phyloP scores from a whole-genome alignment of 169 alveolate species.

The Cryptosporidium baileyi region DNA sequence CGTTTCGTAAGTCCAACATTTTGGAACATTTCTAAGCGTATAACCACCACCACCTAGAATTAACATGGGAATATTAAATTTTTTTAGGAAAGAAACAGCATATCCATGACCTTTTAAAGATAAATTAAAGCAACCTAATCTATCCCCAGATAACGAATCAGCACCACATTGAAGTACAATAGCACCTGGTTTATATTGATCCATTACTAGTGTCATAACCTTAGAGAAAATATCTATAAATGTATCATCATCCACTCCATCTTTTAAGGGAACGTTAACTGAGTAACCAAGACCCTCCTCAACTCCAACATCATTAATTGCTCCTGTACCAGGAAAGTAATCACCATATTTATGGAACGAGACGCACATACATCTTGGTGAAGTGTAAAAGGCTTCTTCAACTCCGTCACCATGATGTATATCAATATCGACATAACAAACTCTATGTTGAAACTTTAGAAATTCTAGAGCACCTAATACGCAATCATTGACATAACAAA shows the following conservation, averaged over 20 bases:
- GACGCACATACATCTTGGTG: conserved; percentile 82
- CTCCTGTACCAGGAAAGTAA: conserved; percentile 92
- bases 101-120: conserved; percentile 84
- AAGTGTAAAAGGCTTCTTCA: conserved; percentile 94
- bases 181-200: conserved; percentile 86
- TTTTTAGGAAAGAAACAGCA: conserved; percentile 71
- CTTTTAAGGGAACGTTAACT: conserved; percentile 87
- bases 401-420: conserved; percentile 98
- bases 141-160: conserved; percentile 89
- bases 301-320: conserved; percentile 85
- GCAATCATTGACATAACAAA: conserved; percentile 90
- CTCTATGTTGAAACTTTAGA: conserved; percentile 85
- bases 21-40: conserved; percentile 88
- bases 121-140: conserved; percentile 88
- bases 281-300: conserved; percentile 86
- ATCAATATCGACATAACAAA: conserved; percentile 89
- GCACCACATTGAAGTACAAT: conserved; percentile 89
- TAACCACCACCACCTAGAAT: conserved; percentile 91
- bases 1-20: conserved; percentile 90
- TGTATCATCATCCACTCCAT: conserved; percentile 87
- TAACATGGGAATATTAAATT: conserved; percentile 83
- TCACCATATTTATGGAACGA: conserved; percentile 90
- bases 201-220: conserved; percentile 83
- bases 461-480: conserved; percentile 88
- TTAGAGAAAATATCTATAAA: conserved; percentile 81